These are phyloP conservation scores for Lentinus brumalis DNA, from an alignment of 768 basidiomycete species.

Conservation along the genomic window DNA sequence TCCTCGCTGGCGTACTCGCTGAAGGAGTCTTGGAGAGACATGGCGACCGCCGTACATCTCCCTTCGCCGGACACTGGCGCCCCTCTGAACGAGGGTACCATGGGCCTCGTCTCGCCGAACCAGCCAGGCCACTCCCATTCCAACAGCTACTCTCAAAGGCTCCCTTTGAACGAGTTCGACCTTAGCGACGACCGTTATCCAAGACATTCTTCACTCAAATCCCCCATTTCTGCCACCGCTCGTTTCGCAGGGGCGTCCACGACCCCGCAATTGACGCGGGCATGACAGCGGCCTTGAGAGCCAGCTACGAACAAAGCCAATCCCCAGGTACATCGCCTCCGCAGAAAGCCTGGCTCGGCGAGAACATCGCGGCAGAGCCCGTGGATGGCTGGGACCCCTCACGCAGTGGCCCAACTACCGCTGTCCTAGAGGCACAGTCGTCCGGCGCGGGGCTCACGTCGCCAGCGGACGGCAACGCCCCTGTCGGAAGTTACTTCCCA, in stretches of 20 bases:
- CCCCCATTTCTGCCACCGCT: conserved; percentile 4
- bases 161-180: conserved; percentile 60
- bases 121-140: conserved; percentile 39
- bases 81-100: conserved; percentile 19
- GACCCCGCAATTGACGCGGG: conserved; percentile 18
- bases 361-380: conserved; percentile 27
- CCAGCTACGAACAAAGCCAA: conserved; percentile 16
- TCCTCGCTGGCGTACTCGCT: background rate
- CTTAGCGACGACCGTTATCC: conserved; percentile 66
- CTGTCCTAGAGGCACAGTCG: conserved; percentile 19
- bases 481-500: conserved; percentile 12
- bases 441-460: conserved; percentile 17
- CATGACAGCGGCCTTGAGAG: conserved; percentile 18
- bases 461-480: conserved; percentile 15
- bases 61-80: conserved; percentile 23
- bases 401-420: conserved; percentile 4
- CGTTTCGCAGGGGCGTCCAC: background rate
- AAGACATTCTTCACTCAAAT: conserved; percentile 28
- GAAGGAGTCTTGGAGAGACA: conserved; percentile 7
- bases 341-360: conserved; percentile 23
- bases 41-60: conserved; percentile 30
- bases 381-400: conserved; percentile 13
- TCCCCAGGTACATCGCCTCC: conserved; percentile 14
- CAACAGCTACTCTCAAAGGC: conserved; percentile 51
- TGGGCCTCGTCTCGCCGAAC: conserved; percentile 33